Conservation (phyloP, 768 basidiomycete species). For the Collybia nuda region DNA sequence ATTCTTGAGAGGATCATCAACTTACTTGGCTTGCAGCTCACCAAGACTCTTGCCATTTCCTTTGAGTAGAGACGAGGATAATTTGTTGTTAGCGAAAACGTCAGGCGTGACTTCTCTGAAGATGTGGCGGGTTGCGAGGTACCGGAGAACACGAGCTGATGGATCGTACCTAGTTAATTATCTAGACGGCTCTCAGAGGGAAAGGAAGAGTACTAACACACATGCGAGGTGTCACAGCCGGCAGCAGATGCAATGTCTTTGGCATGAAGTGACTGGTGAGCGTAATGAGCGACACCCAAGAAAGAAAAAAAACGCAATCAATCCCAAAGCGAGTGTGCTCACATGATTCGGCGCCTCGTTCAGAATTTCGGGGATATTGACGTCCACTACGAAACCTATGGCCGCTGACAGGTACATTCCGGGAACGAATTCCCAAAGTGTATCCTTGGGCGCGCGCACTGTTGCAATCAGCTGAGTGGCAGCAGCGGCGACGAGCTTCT, state of each 20-base stretch:
- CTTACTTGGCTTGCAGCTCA: conserved; percentile 27
- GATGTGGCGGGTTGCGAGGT: conserved; percentile 21
- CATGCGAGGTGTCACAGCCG: conserved; percentile 24
- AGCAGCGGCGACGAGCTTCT: conserved; percentile 19
- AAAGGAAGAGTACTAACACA: conserved; percentile 24
- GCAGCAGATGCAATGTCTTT: conserved; percentile 30
- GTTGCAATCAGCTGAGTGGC: conserved; percentile 25
- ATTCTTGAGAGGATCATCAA: neutral
- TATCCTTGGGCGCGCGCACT: conserved; percentile 16
- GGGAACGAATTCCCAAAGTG: conserved; percentile 8
- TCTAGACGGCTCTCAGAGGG: neutral
- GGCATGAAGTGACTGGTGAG: conserved; percentile 28
- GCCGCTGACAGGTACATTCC: conserved; percentile 15
- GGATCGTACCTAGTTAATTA: too few relatives aligned
- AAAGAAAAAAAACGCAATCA: too few relatives aligned
- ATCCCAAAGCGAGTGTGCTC: conserved; percentile 6
- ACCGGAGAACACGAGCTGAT: conserved; percentile 20
- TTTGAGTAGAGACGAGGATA: conserved; percentile 27
- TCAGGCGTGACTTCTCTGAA: conserved; percentile 23
- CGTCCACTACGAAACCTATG: conserved; percentile 22
- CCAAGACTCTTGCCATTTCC: conserved; percentile 16
- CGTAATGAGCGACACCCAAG: conserved; percentile 1
- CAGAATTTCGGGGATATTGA: conserved; percentile 34
- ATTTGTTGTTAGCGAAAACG: conserved; percentile 23
- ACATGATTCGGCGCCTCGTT: conserved; percentile 25